Base-by-base conservation (phyloP, 805 yeast genomes). In the Wickerhamomyces pijperi region DNA sequence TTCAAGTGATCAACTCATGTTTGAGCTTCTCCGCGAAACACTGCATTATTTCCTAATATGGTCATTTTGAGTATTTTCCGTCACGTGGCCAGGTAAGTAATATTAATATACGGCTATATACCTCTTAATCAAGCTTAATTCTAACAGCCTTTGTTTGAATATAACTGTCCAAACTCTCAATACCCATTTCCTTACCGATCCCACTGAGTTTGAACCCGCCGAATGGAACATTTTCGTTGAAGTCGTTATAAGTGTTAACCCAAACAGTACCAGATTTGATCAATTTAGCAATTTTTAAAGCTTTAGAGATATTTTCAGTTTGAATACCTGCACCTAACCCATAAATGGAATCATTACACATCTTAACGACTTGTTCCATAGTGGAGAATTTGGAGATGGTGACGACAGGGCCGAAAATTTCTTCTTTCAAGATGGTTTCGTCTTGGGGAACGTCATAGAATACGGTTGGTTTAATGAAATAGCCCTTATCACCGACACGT, bases 151-250 rank as follows among this genome's bases (percentile, higher is more conserved):
- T 82, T 46, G 68, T 69, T 61, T 80, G 86, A 42, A 82, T 74
- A 70, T 81, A 82, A 66, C 76, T 75, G 48, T 78, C 85, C 48
- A 79, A 70, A 38, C 82, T 86, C 57, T 81, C 87, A 36, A 62
- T 61, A 63, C 92, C 92, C 88, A 82, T 78, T 68, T 82, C 92
- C 69, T 85, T 78, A 60, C 92, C 92, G 59, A 80, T 72, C 61
- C 90, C 90, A 45, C 84, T 76, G 64, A 78, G 79, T 56, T 78
- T 78, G 67, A 64, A 79, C 56, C 90, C 90, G 60, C 90, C 90
- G 55, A 82, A 82, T 64, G 90, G 88, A 58, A 79, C 82, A 58
- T 70, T 65, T 39, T 71, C 74, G 56, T 81, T 76, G 73, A 81
- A 79, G 58, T 79, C 86, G 55, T 81, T 81, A 64, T 80, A 81